Evolutionary conservation across 1,139 yeast genomes (phyloP).

Genomic region (Geotrichum carabidarum): DNA sequence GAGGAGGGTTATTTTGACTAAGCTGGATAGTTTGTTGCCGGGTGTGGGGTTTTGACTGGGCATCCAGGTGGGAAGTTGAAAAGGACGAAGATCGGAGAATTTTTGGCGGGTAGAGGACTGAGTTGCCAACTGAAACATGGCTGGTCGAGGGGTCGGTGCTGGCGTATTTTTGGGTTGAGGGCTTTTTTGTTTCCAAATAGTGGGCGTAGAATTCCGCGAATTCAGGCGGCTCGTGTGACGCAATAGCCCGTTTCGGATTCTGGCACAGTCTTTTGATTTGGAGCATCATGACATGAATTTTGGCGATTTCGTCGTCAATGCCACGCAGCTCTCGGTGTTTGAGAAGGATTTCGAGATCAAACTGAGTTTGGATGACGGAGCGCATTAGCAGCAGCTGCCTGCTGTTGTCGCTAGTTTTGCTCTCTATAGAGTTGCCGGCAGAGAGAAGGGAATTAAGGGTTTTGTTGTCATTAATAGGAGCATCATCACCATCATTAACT

Average conservation of each 20-base stretch:
- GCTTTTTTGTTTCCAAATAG: slow-evolving; percentile 22
- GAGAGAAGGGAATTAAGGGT: neutral
- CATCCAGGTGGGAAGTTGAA: neutral
- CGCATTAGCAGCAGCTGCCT: slow-evolving; percentile 4
- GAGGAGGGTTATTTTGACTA: neutral
- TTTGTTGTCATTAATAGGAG: neutral
- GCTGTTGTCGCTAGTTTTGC: neutral
- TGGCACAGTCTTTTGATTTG: slow-evolving; percentile 32
- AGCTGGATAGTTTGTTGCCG: neutral
- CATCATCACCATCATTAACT: neutral
- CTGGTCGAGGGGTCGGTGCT: neutral
- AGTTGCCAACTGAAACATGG: neutral
- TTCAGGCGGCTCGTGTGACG: slow-evolving; percentile 45
- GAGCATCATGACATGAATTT: slow-evolving; percentile 55
- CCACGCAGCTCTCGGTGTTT: slow-evolving; percentile 61
- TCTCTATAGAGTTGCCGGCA: neutral
- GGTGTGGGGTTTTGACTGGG: slow-evolving; percentile 2
- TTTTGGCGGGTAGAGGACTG: slow-evolving; percentile 5
- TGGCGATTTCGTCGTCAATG: slow-evolving; percentile 58
- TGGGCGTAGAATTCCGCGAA: slow-evolving; percentile 47
- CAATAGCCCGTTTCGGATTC: slow-evolving; percentile 19
- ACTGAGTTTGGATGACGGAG: slow-evolving; percentile 41
- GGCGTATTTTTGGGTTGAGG: neutral
- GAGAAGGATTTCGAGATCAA: slow-evolving; percentile 64
- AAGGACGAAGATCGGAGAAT: slow-evolving; percentile 4